Evolutionary conservation across 1,139 yeast species (phyloP).

Genomic region (Blastobotrys buckinghamii): DNA sequence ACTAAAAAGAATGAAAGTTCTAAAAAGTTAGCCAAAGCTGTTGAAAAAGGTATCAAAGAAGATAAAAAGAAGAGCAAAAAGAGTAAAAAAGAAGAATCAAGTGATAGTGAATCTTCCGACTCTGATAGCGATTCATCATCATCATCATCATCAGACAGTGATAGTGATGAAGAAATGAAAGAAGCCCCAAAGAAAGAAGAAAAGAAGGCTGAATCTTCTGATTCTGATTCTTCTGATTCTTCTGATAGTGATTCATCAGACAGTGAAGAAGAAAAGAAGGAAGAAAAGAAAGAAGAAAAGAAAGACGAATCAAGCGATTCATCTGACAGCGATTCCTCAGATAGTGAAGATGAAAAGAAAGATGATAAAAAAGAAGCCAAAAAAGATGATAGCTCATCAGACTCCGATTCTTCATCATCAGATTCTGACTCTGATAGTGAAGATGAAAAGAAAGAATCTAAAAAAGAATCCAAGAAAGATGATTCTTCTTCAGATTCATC

Average conservation of each 20-base stretch:
- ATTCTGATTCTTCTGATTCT: conserved; percentile 25
- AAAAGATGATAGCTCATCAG: neutral
- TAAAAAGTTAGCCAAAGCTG: conserved; percentile 8
- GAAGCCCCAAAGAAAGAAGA: conserved; percentile 18
- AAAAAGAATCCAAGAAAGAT: conserved; percentile 32
- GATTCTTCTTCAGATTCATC: conserved; percentile 23
- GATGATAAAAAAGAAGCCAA: conserved; percentile 25
- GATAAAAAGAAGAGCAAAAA: conserved; percentile 23
- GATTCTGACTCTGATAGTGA: conserved; percentile 9
- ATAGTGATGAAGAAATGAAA: conserved; percentile 21
- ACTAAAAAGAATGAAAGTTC: conserved; percentile 18
- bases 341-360: conserved; percentile 32
- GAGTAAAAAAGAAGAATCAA: conserved; percentile 24
- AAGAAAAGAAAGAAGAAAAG: conserved; percentile 17
- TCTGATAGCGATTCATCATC: conserved; percentile 3
- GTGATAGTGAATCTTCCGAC: conserved; percentile 29
- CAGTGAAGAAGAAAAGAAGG: conserved; percentile 16
- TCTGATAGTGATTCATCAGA: conserved; percentile 20
- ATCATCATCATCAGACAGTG: conserved; percentile 24
- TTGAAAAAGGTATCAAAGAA: conserved; percentile 20
- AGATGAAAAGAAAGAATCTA: conserved; percentile 24
- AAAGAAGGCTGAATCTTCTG: conserved; percentile 14
- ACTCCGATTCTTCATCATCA: neutral
- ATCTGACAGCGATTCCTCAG: conserved; percentile 26
- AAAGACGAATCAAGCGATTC: conserved; percentile 23